Conservation (phyloP, 2,329 filamentous ascomycete genomes). For the Sporothrix variecibatus region DNA sequence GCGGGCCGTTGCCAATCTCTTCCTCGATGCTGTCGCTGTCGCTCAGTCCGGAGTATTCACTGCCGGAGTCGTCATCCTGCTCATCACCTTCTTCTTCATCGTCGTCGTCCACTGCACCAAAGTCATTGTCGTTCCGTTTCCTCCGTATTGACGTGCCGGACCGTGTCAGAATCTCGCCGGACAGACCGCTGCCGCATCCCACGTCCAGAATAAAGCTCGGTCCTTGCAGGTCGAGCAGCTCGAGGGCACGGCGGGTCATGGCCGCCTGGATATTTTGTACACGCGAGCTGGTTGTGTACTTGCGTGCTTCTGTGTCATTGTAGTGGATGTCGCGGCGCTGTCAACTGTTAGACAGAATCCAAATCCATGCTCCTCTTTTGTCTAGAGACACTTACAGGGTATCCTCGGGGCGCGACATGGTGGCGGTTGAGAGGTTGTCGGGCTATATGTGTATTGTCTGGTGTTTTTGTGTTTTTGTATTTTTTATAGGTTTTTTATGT, state of each 20-base stretch:
- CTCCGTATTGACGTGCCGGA: constrained; percentile 28
- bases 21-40: constrained; percentile 48
- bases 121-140: not conserved
- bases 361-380: not conserved
- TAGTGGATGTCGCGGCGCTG: constrained; percentile 97
- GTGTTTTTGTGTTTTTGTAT: not conserved
- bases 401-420: constrained; percentile 97
- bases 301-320: constrained; percentile 90
- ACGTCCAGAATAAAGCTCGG: constrained; percentile 92
- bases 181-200: constrained; percentile 94
- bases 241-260: constrained; percentile 92
- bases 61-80: constrained; percentile 6
- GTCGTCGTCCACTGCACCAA: not conserved
- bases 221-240: constrained; percentile 76
- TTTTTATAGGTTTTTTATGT: not conserved
- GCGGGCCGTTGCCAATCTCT: constrained; percentile 74
- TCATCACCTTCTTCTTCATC: not conserved
- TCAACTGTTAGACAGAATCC: constrained; percentile 28
- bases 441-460: not conserved
- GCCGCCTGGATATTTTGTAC: constrained; percentile 93
- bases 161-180: constrained; percentile 82
- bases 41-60: constrained; percentile 17
- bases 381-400: constrained; percentile 65
- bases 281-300: constrained; percentile 95
- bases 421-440: not conserved